Conservation (phyloP, 768 basidiomycete species). For the Sporobolomyces roseus region DNA sequence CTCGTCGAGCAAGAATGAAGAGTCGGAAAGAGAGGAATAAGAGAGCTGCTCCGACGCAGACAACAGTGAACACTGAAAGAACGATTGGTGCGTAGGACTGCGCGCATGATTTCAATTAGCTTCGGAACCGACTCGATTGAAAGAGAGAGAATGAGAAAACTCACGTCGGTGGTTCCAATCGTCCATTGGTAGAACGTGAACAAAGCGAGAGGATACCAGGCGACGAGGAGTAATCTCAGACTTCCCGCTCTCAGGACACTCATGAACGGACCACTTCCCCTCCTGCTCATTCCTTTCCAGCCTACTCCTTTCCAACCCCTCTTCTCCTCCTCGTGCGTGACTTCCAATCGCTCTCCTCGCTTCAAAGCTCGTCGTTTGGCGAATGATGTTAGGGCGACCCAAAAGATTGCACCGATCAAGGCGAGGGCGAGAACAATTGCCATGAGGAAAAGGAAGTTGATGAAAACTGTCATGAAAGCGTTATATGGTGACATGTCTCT, state of each 20-base stretch:
- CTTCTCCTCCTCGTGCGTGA: neutral
- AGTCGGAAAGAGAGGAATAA: conserved; percentile 56
- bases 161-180: conserved; percentile 25
- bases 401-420: conserved; percentile 50
- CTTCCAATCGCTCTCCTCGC: conserved; percentile 21
- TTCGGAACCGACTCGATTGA: neutral
- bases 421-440: conserved; percentile 57
- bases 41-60: conserved; percentile 59
- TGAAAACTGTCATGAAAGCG: conserved; percentile 76
- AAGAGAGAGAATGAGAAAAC: neutral
- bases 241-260: conserved; percentile 46
- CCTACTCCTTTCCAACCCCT: neutral
- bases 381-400: conserved; percentile 48
- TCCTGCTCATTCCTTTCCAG: conserved; percentile 9
- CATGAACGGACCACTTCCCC: conserved; percentile 53
- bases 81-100: conserved; percentile 80
- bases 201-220: conserved; percentile 65
- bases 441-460: conserved; percentile 66
- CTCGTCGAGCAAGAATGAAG: conserved; percentile 56
- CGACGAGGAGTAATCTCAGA: conserved; percentile 54
- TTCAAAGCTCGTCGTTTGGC: neutral
- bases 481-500: conserved; percentile 77
- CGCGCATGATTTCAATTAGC: neutral
- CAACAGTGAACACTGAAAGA: conserved; percentile 58
- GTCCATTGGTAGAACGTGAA: conserved; percentile 90